Percentiles rank a stretch among this genome's conserved stretches.
Evolutionary conservation across 1,284 basidiomycete species (phyloP).

Genomic region (Cryptococcus sp.): DNA sequence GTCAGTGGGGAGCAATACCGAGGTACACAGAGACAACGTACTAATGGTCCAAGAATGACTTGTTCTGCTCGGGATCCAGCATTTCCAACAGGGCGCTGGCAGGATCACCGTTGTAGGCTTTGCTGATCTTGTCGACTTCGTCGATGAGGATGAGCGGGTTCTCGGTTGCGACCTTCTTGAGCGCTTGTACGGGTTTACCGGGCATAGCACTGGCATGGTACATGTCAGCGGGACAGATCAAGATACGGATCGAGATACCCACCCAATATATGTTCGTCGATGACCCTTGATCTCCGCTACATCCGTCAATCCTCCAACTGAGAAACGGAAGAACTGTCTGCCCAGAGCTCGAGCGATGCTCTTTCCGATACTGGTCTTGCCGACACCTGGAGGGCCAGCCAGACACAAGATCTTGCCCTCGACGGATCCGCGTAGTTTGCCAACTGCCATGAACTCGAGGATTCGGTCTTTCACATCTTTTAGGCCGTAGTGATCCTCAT

Average conservation of each 20-base stretch:
- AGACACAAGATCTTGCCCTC: slow-evolving; percentile 98
- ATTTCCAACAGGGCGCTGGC: slow-evolving; percentile 92
- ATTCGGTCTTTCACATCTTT: slow-evolving; percentile 97
- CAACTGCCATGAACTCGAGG: slow-evolving; percentile 96
- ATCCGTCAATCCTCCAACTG: slow-evolving; percentile 93
- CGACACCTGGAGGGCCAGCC: slow-evolving; percentile 95
- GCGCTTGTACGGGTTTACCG: slow-evolving; percentile 95
- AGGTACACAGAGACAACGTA: slow-evolving; percentile 52
- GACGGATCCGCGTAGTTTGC: slow-evolving; percentile 94
- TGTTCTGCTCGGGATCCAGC: slow-evolving; percentile 98
- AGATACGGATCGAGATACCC: not conserved
- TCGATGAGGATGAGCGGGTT: slow-evolving; percentile 97
- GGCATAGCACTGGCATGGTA: slow-evolving; percentile 71
- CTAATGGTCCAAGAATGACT: slow-evolving; percentile 95
- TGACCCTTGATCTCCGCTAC: slow-evolving; percentile 99
- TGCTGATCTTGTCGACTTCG: slow-evolving; percentile 98
- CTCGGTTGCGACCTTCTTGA: slow-evolving; percentile 95
- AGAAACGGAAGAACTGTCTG: slow-evolving; percentile 63
- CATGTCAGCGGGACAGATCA: slow-evolving; percentile 4
- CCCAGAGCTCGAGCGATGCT: slow-evolving; percentile 58
- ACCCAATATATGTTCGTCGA: slow-evolving; percentile 93
- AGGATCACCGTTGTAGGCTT: slow-evolving; percentile 90
- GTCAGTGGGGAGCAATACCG: not conserved
- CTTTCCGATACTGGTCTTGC: slow-evolving; percentile 93
- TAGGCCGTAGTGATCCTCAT: slow-evolving; percentile 96